Evolutionary conservation across 441 rosid species (phyloP), one percentile per base, ranked within the genome.

Genomic region (Francoa sonchifolia): DNA sequence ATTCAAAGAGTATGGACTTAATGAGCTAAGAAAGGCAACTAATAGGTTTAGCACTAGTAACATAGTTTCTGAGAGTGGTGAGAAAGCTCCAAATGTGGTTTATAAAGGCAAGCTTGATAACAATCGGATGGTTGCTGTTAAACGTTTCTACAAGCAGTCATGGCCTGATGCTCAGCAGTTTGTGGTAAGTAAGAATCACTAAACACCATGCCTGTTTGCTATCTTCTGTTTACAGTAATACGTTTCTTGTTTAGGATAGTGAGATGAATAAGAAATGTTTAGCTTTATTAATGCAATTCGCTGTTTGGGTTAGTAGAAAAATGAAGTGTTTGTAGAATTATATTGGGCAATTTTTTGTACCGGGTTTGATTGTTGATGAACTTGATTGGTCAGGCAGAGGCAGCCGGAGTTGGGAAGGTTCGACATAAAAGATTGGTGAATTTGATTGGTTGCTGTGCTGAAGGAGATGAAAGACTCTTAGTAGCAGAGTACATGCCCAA

Each of bases 121-220:
- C 58, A 73, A 66, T 16, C 64, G 70, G 7, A 57, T 53, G 19
- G 80, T 79, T 14, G 88, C 88, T 37, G 65, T 75, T 37, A 79
- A 79, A 46, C 65, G 82, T 5, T 75, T 79, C 68, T 70, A 82
- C 12, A 68, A 68, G 41, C 76, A 65, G 39, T 73, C 88, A 8
- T 79, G 88, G 88, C 88, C 88, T 38, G 83, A 79, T 56, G 78
- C 88, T 27, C 66, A 68, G 12, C 88, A 79, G 48, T 79, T 79
- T 47, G 72, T 68, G 61, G 78, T 72, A 50, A 41, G 34, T 31
- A 6, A 1, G 13, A 2, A 0, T 13, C 13, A 6, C 13, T 5
- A 1, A 1, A 1, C 11, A 8, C 11, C 14, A 10, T 17, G 10
- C 22, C 36, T 22, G 34, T 54, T 49, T 47, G 19, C 45, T 18